Evolutionary conservation across 352 stramenopile genomes (phyloP).

Genomic region (Phytophthora gonapodyides): DNA sequence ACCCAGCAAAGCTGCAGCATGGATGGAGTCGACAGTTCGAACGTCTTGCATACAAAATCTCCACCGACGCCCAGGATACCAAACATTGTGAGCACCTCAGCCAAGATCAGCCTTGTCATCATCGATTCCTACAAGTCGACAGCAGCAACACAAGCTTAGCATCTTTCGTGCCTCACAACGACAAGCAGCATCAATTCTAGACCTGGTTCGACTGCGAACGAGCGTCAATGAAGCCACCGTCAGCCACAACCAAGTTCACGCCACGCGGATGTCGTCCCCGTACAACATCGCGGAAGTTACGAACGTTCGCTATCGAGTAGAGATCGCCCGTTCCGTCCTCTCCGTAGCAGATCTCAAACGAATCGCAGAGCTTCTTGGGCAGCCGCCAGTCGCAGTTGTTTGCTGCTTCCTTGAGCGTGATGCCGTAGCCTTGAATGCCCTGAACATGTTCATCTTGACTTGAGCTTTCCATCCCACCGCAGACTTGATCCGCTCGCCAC

Average conservation of each 20-base stretch:
- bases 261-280: slow-evolving; percentile 33
- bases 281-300: slow-evolving; percentile 52
- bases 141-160: neutral
- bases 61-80: slow-evolving; percentile 46
- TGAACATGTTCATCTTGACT: neutral
- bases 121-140: slow-evolving; percentile 50
- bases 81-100: slow-evolving; percentile 68
- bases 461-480: neutral
- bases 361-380: slow-evolving; percentile 3
- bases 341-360: slow-evolving; percentile 64
- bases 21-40: slow-evolving; percentile 62
- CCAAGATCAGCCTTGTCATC: slow-evolving; percentile 66
- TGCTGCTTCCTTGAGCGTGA: slow-evolving; percentile 56
- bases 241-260: slow-evolving; percentile 65
- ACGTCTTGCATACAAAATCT: slow-evolving; percentile 83
- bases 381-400: slow-evolving; percentile 59
- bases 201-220: slow-evolving; percentile 69
- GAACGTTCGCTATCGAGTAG: slow-evolving; percentile 64
- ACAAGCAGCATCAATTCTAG: neutral
- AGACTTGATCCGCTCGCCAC: slow-evolving; percentile 37
- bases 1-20: slow-evolving; percentile 75
- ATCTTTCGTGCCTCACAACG: neutral
- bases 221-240: slow-evolving; percentile 76
- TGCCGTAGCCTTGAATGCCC: slow-evolving; percentile 55
- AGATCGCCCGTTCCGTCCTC: slow-evolving; percentile 75